Evolutionary conservation across 78 protist genomes (phyloP).

Genomic region (Dictyostelium firmibasis): DNA sequence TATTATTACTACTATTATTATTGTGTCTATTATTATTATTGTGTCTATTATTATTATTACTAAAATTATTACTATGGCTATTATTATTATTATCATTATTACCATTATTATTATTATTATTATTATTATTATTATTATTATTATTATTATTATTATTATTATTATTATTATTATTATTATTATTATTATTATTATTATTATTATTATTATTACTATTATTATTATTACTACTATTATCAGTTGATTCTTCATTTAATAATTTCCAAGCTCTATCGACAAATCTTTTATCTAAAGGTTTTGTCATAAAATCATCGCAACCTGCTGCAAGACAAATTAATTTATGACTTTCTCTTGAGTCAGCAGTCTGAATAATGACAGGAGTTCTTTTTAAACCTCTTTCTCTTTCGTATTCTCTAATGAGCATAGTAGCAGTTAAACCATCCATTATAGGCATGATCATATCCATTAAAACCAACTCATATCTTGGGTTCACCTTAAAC

Average conservation of each 20-base stretch:
- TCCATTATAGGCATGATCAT: slow-evolving; percentile 84
- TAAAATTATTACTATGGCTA: no score
- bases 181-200: background rate
- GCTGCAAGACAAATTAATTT: slow-evolving; percentile 61
- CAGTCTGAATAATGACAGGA: slow-evolving; percentile 81
- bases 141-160: background rate
- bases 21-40: background rate
- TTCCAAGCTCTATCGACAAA: slow-evolving; percentile 46
- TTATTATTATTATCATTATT: no score
- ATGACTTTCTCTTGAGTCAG: slow-evolving; percentile 68
- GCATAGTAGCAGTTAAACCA: slow-evolving; percentile 74
- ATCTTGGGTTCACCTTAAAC: slow-evolving; percentile 71
- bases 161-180: background rate
- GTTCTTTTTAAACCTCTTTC: slow-evolving; percentile 63
- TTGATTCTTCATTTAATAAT: slow-evolving; percentile 39
- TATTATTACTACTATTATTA: background rate
- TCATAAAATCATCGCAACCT: slow-evolving; percentile 82
- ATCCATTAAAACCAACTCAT: slow-evolving; percentile 79
- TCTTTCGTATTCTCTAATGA: slow-evolving; percentile 76
- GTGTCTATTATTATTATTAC: no score
- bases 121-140: background rate
- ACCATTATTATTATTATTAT: no score
- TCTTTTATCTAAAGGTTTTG: slow-evolving; percentile 70
- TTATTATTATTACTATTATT: background rate
- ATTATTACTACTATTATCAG: background rate